phyloP scores from a whole-genome alignment of 352 stramenopile genomes.

The Phytophthora multivora region DNA sequence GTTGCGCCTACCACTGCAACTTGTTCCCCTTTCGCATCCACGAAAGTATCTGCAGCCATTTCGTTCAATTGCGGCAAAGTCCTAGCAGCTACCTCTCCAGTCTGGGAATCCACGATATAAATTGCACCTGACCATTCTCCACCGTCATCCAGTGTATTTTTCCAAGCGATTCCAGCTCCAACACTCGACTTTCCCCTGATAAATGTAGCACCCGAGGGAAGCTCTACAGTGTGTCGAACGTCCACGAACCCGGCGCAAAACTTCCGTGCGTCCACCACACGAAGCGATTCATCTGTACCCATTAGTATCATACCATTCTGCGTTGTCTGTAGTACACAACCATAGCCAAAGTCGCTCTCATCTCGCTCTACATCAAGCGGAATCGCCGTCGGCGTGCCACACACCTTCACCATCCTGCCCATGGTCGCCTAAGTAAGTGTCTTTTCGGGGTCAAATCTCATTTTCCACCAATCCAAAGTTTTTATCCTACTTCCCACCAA shows the following conservation, averaged over 20 bases:
- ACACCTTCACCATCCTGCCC: slow-evolving; percentile 6
- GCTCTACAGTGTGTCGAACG: slow-evolving; percentile 7
- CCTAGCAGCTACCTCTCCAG: slow-evolving; percentile 7
- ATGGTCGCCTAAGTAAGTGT: slow-evolving; percentile 14
- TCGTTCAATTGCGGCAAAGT: slow-evolving; percentile 8
- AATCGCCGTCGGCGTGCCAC: slow-evolving; percentile 11
- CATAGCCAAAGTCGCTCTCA: neutral
- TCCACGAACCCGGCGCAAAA: slow-evolving; percentile 16
- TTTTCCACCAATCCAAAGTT: slow-evolving; percentile 22
- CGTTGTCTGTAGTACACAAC: slow-evolving; percentile 5
- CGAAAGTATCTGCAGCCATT: slow-evolving; percentile 17
- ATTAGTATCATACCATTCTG: slow-evolving; percentile 10
- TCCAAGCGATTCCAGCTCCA: slow-evolving; percentile 8
- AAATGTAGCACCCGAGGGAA: slow-evolving; percentile 10
- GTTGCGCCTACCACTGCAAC: slow-evolving; percentile 15
- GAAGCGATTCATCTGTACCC: slow-evolving; percentile 1
- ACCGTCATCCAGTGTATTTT: neutral
- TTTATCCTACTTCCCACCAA: neutral
- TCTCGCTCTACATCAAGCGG: slow-evolving; percentile 7
- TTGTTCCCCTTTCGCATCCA: slow-evolving; percentile 12
- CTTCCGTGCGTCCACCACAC: slow-evolving; percentile 11
- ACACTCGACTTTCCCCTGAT: neutral
- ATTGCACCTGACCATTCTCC: neutral
- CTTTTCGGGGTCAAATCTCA: slow-evolving; percentile 2
- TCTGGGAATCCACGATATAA: slow-evolving; percentile 24